A percentile compares a stretch with the other conserved stretches of the same genome.
Conservation (phyloP, 2,329 filamentous ascomycete genomes). For the Trichoderma sp. region DNA sequence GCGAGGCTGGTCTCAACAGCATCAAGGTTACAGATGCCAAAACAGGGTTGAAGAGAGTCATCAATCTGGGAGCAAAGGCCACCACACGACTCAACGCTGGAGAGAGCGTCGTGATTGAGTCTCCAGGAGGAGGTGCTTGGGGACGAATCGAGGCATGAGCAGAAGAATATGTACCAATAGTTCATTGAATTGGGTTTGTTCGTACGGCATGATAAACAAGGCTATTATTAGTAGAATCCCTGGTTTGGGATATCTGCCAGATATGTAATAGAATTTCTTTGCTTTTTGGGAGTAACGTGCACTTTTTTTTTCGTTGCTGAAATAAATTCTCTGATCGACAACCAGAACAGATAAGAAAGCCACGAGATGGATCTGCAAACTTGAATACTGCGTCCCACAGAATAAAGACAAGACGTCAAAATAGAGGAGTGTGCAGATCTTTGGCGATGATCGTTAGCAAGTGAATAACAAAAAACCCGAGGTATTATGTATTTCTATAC, state of each 20-base stretch:
- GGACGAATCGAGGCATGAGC: constrained; percentile 32
- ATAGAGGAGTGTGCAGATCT: not conserved
- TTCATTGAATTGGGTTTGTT: not conserved
- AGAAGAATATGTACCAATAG: not conserved
- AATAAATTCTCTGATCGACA: not conserved
- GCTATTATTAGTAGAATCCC: not conserved
- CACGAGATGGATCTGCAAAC: not conserved
- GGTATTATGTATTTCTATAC: too few relatives aligned
- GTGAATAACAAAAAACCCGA: too few relatives aligned
- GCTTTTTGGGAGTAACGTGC: not conserved
- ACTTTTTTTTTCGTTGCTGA: not conserved
- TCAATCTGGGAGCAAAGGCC: constrained; percentile 60
- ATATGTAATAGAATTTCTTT: not conserved
- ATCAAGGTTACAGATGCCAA: constrained; percentile 22
- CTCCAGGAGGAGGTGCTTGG: constrained; percentile 63
- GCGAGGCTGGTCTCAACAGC: constrained; percentile 61
- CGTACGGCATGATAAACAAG: not conserved
- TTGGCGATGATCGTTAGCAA: not conserved
- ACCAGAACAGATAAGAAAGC: not conserved
- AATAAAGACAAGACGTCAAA: not conserved
- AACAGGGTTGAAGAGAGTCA: constrained; percentile 34
- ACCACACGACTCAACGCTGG: constrained; percentile 56
- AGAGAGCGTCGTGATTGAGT: constrained; percentile 59
- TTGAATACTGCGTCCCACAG: too few relatives aligned
- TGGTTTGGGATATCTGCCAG: not conserved